Conservation (phyloP, 306 rosid genomes). For the Psophocarpus tetragonolobus region DNA sequence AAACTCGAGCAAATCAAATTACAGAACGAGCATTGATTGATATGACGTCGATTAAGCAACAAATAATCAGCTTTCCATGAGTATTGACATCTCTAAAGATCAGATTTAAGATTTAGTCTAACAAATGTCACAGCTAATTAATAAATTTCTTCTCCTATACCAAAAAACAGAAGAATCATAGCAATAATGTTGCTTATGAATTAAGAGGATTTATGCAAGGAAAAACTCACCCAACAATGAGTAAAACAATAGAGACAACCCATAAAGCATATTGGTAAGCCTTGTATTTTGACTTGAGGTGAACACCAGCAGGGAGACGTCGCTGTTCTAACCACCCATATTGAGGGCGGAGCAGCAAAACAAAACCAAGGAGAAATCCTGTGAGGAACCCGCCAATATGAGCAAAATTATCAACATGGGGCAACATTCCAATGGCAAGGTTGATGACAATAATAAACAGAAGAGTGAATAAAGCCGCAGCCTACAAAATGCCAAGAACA, state of each 20-base stretch:
- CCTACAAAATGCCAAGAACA: conserved; percentile 48
- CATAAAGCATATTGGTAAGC: conserved; percentile 71
- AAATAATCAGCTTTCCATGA: not conserved
- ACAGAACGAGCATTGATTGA: not conserved
- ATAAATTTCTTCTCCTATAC: not conserved
- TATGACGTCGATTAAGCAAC: not conserved
- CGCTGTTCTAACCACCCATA: conserved; percentile 63
- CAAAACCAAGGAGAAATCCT: conserved; percentile 79
- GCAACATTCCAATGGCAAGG: conserved; percentile 81
- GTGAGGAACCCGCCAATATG: conserved; percentile 82
- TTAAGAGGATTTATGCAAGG: not conserved
- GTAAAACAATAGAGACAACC: conserved; percentile 54
- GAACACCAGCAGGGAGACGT: conserved; percentile 49
- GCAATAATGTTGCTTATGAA: not conserved
- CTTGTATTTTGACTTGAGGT: conserved; percentile 64
- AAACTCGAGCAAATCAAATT: conserved; percentile 9
- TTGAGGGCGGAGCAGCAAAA: conserved; percentile 77
- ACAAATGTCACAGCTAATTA: not conserved
- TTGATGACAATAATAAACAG: conserved; percentile 64
- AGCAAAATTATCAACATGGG: conserved; percentile 83
- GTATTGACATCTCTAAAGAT: not conserved
- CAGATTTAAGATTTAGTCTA: not conserved
- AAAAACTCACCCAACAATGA: conserved; percentile 71
- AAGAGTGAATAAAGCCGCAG: conserved; percentile 71
- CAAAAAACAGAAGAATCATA: not conserved